Evolutionary conservation across 129 eudicot species (phyloP), one percentile per base, ranked within the genome.

Genomic region (Heracleum sosnowskyi): DNA sequence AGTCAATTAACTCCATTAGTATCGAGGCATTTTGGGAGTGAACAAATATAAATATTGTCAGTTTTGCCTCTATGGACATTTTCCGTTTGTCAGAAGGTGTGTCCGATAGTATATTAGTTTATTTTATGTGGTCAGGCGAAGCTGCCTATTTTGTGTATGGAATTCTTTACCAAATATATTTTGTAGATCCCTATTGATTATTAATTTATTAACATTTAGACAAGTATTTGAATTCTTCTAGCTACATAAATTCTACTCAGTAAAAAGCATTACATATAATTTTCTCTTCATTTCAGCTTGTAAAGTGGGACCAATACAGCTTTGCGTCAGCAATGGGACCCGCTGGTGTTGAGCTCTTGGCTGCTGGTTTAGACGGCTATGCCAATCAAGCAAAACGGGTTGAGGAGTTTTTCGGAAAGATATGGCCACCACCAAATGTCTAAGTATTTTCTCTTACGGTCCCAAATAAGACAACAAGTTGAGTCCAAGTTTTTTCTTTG

Each of bases 391-490:
- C 97, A 17, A 92, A 82, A 77, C 85, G 90, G 73, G 96, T 96
- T 13, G 99, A 92, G 77, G 97, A 90, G 46, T 86, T 90, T 35
- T 96, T 96, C 41, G 97, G 87, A 46, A 96, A 96, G 81, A 92
- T 96, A 33, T 96, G 97, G 99, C 97, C 97, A 71, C 99, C 99
- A 40, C 99, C 97, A 73, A 96, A 96, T 36, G 97, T 96, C 62
- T 96, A 77, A 88, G 72, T 75, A 20, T 34, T 29, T 53, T 84
- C 31, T 77, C 53, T 49, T 33, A n/a, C 46, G 0, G 2, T 24
- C 33, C 16, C 4, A 4, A n/a, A 71, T 24, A 72, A 24, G 55
- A 73, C 47, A 26, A 74, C 4, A 44, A 74, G 57, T 74, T 26
- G 77, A 74, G 49, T 28, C n/a, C 77, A 44, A 72, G 51, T 72